Evolutionary conservation across 2,329 filamentous ascomycete species (phyloP).

Genomic region (Verticillium klebahnii): DNA sequence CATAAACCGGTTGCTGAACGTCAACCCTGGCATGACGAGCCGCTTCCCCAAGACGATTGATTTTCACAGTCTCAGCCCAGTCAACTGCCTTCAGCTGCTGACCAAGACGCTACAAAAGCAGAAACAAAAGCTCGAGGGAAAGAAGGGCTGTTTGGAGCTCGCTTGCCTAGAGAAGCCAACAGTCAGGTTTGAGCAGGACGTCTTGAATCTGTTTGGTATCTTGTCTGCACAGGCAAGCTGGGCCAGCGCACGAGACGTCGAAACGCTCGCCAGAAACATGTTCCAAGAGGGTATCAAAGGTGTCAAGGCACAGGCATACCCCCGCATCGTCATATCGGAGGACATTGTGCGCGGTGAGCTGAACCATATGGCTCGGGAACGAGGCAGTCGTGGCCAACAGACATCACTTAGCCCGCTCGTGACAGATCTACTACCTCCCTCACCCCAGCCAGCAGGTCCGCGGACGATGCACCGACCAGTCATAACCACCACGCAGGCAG

Average conservation of each 20-base stretch:
- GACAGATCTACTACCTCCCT: neutral
- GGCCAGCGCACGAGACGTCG: constrained; percentile 61
- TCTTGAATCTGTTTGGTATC: constrained; percentile 27
- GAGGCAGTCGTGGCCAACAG: neutral
- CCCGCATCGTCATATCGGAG: constrained; percentile 15
- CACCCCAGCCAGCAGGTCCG: neutral
- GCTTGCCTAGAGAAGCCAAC: constrained; percentile 15
- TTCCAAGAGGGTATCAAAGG: constrained; percentile 34
- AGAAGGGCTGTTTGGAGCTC: constrained; percentile 21
- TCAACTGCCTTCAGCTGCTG: constrained; percentile 41
- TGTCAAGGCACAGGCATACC: neutral
- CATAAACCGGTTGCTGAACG: constrained; percentile 57
- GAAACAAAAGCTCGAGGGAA: constrained; percentile 13
- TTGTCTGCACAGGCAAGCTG: constrained; percentile 45
- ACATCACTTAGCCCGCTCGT: neutral
- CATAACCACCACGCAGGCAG: neutral
- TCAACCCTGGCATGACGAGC: constrained; percentile 59
- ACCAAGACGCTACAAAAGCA: constrained; percentile 20
- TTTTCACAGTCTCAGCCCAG: constrained; percentile 42
- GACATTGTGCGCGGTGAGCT: constrained; percentile 12
- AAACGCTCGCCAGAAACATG: constrained; percentile 46
- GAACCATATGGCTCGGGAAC: constrained; percentile 17
- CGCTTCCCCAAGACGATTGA: constrained; percentile 59
- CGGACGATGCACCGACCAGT: neutral
- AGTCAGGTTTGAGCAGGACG: constrained; percentile 12